These are phyloP conservation scores for Mortierella sp. DNA, from an alignment of 371 early-diverging fungal genomes.

Conservation along the genomic window DNA sequence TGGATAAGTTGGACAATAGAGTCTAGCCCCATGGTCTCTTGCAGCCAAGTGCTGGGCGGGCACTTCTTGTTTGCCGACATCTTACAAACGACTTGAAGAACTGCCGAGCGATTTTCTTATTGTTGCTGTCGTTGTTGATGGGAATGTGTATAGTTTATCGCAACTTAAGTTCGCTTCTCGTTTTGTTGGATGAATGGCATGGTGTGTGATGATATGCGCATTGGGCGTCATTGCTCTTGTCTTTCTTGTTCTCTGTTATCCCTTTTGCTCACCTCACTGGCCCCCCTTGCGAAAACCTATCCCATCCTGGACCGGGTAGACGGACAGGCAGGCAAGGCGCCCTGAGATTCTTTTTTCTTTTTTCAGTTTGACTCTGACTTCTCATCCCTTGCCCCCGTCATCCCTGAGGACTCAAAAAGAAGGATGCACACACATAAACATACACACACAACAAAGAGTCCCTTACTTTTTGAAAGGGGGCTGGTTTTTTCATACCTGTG, in stretches of 20 bases:
- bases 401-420: neutral
- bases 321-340: neutral
- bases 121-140: neutral
- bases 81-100: neutral
- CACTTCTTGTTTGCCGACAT: neutral
- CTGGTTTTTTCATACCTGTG: neutral
- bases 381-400: neutral
- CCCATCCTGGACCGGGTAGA: neutral
- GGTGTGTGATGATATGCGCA: neutral
- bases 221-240: neutral
- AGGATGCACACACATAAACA: neutral
- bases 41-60: neutral
- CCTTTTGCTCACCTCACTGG: neutral
- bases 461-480: constrained; percentile 1
- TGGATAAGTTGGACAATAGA: neutral
- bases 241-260: too few relatives aligned
- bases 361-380: neutral
- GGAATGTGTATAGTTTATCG: neutral
- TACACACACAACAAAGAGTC: neutral
- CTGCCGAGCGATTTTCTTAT: neutral
- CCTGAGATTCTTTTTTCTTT: neutral
- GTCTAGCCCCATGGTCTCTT: neutral
- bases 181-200: neutral
- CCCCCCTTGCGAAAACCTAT: neutral
- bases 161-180: neutral